Conservation (phyloP, 2,329 filamentous ascomycete genomes). For the Ilyonectria robusta region DNA sequence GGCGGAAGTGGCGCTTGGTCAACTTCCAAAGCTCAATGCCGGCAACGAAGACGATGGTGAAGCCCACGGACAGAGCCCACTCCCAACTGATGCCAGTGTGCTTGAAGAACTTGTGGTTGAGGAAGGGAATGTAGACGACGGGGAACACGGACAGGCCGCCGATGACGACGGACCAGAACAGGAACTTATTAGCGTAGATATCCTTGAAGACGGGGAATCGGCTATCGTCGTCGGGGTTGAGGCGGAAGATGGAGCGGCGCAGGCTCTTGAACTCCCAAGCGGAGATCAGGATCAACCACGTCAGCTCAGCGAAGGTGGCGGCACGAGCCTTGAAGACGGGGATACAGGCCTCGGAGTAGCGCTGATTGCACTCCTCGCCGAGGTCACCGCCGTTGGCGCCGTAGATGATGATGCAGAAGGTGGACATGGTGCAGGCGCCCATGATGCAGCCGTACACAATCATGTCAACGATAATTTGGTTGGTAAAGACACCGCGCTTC, state of each 20-base stretch:
- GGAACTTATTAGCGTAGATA: conserved; percentile 78
- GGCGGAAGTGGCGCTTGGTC: conserved; percentile 70
- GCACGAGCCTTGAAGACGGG: conserved; percentile 79
- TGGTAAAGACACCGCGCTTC: conserved; percentile 79
- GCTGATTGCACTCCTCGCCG: conserved; percentile 74
- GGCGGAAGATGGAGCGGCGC: conserved; percentile 78
- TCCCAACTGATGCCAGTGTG: conserved; percentile 81
- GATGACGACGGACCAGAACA: conserved; percentile 76
- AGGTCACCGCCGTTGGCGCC: conserved; percentile 69
- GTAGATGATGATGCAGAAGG: conserved; percentile 76
- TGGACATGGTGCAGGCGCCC: conserved; percentile 75
- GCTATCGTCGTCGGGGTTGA: conserved; percentile 68
- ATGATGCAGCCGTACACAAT: conserved; percentile 84
- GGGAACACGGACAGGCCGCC: conserved; percentile 75
- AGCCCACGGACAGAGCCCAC: conserved; percentile 78
- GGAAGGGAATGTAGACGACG: conserved; percentile 79
- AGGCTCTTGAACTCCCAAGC: conserved; percentile 86
- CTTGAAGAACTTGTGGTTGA: conserved; percentile 81
- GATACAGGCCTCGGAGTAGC: conserved; percentile 68
- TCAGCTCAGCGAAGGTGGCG: conserved; percentile 80
- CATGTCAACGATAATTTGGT: conserved; percentile 84
- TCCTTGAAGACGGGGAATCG: conserved; percentile 71
- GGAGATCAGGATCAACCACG: conserved; percentile 80
- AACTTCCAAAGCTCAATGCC: conserved; percentile 82
- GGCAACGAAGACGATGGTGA: conserved; percentile 74